Conservation (phyloP, 129 eudicot genomes). For the Lactuca sativa region DNA sequence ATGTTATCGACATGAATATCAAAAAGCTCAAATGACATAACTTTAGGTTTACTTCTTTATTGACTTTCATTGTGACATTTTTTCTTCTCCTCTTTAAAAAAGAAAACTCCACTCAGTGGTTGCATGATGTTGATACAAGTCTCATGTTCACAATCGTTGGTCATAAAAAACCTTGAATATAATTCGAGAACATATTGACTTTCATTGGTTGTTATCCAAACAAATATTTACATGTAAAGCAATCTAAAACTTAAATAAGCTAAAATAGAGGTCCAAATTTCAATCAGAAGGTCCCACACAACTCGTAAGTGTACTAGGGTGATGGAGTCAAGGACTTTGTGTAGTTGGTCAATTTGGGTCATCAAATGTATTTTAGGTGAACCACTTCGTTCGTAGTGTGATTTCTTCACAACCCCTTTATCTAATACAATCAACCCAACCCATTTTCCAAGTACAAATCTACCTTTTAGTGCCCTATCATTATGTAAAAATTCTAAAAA, state of each 20-base stretch:
- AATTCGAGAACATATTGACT: too few species aligned
- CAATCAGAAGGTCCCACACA: slow-evolving; percentile 22
- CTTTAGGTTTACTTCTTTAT: neutral
- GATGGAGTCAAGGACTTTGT: slow-evolving; percentile 36
- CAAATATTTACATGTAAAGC: neutral
- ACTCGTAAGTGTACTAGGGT: slow-evolving; percentile 15
- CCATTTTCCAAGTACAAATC: neutral
- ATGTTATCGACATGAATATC: neutral
- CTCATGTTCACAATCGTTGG: neutral
- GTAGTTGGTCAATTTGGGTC: slow-evolving; percentile 38
- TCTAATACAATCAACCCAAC: slow-evolving; percentile 4
- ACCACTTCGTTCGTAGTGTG: slow-evolving; percentile 28
- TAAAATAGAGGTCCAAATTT: neutral
- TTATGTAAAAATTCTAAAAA: too few species aligned
- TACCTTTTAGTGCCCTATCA: too few species aligned
- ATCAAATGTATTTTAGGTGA: slow-evolving; percentile 40
- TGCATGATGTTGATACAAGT: neutral
- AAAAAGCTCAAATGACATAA: neutral
- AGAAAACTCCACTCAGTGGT: neutral
- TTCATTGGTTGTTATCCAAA: neutral
- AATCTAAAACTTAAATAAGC: neutral
- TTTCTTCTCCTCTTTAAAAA: too few species aligned
- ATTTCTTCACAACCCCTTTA: slow-evolving; percentile 22
- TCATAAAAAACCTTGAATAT: too few species aligned
- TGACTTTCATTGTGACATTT: neutral